These are phyloP conservation scores for Metarhizium robertsii DNA, from an alignment of 2,329 filamentous ascomycete species.

Conservation along the genomic window DNA sequence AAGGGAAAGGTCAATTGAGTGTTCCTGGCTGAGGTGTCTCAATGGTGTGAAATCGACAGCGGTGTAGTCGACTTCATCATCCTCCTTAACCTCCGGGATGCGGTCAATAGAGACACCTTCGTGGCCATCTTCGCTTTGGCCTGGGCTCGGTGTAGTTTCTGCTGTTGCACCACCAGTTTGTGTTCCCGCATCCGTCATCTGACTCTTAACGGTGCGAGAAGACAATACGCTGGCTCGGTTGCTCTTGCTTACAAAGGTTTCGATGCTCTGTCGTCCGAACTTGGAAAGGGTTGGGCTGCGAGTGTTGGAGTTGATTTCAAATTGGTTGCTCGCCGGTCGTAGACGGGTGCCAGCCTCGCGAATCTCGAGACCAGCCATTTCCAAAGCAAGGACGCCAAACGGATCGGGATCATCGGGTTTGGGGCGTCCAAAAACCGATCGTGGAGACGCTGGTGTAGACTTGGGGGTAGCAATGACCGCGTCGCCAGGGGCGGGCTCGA, in stretches of 20 bases:
- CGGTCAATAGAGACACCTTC: constrained; percentile 32
- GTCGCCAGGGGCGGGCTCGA: constrained; percentile 68
- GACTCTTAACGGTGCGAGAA: constrained; percentile 57
- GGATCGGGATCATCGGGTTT: constrained; percentile 78
- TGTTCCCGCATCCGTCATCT: constrained; percentile 60
- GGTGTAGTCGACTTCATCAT: constrained; percentile 49
- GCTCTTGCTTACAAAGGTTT: constrained; percentile 50
- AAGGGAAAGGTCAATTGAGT: constrained; percentile 21
- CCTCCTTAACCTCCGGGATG: constrained; percentile 14
- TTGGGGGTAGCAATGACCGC: constrained; percentile 43
- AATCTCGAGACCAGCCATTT: constrained; percentile 82
- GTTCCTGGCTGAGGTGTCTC: constrained; percentile 31
- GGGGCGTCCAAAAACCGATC: constrained; percentile 64
- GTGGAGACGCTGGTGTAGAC: constrained; percentile 26
- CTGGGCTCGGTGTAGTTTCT: constrained; percentile 44
- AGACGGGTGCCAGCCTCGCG: constrained; percentile 69
- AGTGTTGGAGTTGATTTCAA: constrained; percentile 71
- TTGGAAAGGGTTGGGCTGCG: constrained; percentile 60
- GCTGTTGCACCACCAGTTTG: constrained; percentile 44
- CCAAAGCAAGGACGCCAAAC: constrained; percentile 82
- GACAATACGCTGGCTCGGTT: constrained; percentile 70
- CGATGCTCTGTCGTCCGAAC: constrained; percentile 57
- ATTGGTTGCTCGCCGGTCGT: constrained; percentile 67
- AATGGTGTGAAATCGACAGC: constrained; percentile 45
- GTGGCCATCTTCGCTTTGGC: constrained; percentile 43